Evolutionary conservation across 768 basidiomycete species (phyloP), one percentile per base, ranked within the genome.

Genomic region (Boletus subparvulus): DNA sequence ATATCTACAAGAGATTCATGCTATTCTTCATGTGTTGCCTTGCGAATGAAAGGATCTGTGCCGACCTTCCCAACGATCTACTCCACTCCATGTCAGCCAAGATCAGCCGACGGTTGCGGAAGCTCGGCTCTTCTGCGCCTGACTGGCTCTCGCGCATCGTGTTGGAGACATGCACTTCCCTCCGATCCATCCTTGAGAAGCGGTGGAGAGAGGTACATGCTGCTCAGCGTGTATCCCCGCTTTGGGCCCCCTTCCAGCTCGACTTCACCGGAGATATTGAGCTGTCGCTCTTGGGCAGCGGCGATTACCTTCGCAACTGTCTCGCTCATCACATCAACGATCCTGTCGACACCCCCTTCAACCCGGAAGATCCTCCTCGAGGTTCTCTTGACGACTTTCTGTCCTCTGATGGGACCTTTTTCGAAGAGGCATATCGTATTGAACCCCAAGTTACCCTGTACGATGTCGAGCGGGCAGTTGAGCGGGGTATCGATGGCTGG

Each of bases 1-100:
- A 40, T 17, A 61, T 64, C 0, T 84, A 85, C 69, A 84, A 84
- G 53, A 17, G 44, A 7, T 84, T 84, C 65, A 77, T 82, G 66
- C 50, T 78, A 3, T 81, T 73, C 49, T 68, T 81, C 47, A 63
- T 59, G 65, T 26, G 52, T 76, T 47, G 61, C 71, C 50, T 71
- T 2, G 63, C 77, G 5, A 36, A 61, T 4, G 26, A 63, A 8
- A 69, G 68, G 8, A 47, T 67, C 0, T 46, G 54, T 3, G 11
- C 2, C 0, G 51, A 65, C 13, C 47, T 63, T 16, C 35, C 60
- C 4, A 71, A 59, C 39, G 68, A 77, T 36, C 2, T 72, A 9
- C 63, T 77, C 6, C 66, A 64, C 14, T 62, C 33, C 33, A 71
- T 72, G 65, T 66, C 63, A 1, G 45, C 62, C 13, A 74, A 74